Percentiles rank a stretch among this genome's conserved stretches.
Conservation (phyloP, 371 early-diverging fungal genomes). For the Apophysomyces sp. region DNA sequence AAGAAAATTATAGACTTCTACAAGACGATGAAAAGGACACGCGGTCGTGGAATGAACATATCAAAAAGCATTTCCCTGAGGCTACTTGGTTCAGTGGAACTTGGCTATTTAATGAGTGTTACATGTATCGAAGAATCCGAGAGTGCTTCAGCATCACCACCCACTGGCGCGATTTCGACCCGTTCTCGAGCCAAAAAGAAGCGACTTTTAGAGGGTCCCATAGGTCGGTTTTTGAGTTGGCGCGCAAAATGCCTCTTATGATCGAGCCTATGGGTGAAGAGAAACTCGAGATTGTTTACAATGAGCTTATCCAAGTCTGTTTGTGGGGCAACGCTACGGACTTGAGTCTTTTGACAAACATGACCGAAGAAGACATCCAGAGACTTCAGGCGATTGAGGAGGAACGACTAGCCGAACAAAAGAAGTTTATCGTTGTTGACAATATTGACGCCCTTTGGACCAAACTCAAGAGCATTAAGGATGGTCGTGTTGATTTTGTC, state of each 20-base stretch:
- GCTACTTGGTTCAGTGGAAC: conserved; percentile 72
- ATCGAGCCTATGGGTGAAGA: conserved; percentile 38
- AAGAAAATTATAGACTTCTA: conserved; percentile 39
- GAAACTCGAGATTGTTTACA: conserved; percentile 52
- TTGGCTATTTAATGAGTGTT: conserved; percentile 83
- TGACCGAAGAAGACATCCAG: conserved; percentile 67
- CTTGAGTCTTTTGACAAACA: conserved; percentile 75
- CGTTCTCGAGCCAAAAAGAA: conserved; percentile 72
- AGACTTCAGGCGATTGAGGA: conserved; percentile 62
- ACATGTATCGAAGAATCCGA: conserved; percentile 78
- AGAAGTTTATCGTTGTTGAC: conserved; percentile 57
- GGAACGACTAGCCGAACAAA: conserved; percentile 32
- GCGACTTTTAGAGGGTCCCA: conserved; percentile 66
- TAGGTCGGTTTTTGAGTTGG: conserved; percentile 64
- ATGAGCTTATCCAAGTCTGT: conserved; percentile 71
- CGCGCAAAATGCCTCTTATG: conserved; percentile 49
- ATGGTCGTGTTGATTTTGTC: conserved; percentile 73
- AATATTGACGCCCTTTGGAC: conserved; percentile 64
- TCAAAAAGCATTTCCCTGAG: conserved; percentile 48
- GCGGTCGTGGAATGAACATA: conserved; percentile 61
- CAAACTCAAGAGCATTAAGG: conserved; percentile 43
- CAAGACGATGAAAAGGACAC: conserved; percentile 61
- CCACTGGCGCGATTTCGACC: conserved; percentile 72
- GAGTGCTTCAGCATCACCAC: conserved; percentile 57
- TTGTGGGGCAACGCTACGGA: conserved; percentile 94